Evolutionary conservation across 2,329 filamentous ascomycete species (phyloP).

Genomic region (Fusarium neocosmosporiellum): DNA sequence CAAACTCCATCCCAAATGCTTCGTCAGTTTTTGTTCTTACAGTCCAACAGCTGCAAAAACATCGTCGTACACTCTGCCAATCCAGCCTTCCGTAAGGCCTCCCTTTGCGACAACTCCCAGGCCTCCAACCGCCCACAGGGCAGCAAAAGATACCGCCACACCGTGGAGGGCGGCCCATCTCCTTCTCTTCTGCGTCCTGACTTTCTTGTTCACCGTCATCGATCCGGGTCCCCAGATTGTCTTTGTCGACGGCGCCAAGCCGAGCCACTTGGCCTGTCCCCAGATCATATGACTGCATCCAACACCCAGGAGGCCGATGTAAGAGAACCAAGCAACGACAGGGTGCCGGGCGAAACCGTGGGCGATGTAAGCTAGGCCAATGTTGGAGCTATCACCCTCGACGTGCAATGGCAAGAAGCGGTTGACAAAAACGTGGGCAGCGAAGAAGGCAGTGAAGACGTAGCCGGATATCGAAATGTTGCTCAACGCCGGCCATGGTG

Average conservation of each 20-base stretch:
- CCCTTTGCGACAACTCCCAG: slow-evolving; percentile 81
- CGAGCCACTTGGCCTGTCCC: slow-evolving; percentile 87
- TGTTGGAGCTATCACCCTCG: slow-evolving; percentile 87
- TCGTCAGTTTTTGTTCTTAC: slow-evolving; percentile 26
- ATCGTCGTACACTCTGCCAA: slow-evolving; percentile 82
- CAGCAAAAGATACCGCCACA: slow-evolving; percentile 65
- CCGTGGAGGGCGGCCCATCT: slow-evolving; percentile 80
- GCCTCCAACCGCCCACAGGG: slow-evolving; percentile 84
- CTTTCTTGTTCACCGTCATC: slow-evolving; percentile 60
- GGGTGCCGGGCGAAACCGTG: slow-evolving; percentile 85
- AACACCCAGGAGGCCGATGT: slow-evolving; percentile 72
- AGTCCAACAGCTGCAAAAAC: slow-evolving; percentile 57
- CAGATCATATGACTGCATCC: slow-evolving; percentile 84
- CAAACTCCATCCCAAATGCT: slow-evolving; percentile 39
- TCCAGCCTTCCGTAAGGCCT: slow-evolving; percentile 79
- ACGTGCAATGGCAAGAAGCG: slow-evolving; percentile 78
- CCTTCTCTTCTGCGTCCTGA: slow-evolving; percentile 67
- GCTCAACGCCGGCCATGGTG: slow-evolving; percentile 76
- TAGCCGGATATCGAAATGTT: slow-evolving; percentile 81
- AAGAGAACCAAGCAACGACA: slow-evolving; percentile 73
- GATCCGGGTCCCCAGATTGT: slow-evolving; percentile 57
- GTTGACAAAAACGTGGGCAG: slow-evolving; percentile 80
- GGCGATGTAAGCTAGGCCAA: slow-evolving; percentile 84
- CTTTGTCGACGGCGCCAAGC: slow-evolving; percentile 67
- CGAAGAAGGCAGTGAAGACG: slow-evolving; percentile 71